phyloP scores from a whole-genome alignment of 352 stramenopile genomes.

The Blastocystis sp. region DNA sequence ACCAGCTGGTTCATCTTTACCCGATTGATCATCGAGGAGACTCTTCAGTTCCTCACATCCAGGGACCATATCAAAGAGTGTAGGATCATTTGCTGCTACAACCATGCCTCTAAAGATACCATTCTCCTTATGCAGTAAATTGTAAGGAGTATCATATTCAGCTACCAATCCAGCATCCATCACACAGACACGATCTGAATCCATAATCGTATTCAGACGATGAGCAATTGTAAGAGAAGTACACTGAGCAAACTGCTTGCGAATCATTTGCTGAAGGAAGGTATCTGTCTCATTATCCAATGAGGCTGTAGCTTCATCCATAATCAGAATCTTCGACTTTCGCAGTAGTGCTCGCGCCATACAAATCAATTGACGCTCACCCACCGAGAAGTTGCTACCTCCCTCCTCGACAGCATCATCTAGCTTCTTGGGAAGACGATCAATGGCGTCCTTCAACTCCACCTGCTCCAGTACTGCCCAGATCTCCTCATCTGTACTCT shows the following conservation, averaged over 20 bases:
- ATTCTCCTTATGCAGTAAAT: constrained; percentile 41
- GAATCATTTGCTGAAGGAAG: constrained; percentile 68
- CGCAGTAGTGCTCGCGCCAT: constrained; percentile 74
- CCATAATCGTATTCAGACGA: constrained; percentile 76
- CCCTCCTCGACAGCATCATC: neutral
- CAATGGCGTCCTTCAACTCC: constrained; percentile 29
- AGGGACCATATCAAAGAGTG: constrained; percentile 48
- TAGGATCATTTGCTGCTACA: constrained; percentile 12
- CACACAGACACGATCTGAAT: constrained; percentile 78
- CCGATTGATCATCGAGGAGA: neutral
- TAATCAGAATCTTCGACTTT: constrained; percentile 73
- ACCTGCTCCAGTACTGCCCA: constrained; percentile 63
- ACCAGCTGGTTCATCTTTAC: neutral
- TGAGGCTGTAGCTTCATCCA: constrained; percentile 76
- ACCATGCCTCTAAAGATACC: constrained; percentile 57
- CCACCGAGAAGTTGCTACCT: constrained; percentile 78
- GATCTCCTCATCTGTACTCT: constrained; percentile 65
- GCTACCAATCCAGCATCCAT: constrained; percentile 72
- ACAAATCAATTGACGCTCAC: constrained; percentile 77
- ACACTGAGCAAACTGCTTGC: constrained; percentile 69
- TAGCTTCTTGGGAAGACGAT: neutral
- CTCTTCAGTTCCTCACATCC: constrained; percentile 55
- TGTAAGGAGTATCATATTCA: constrained; percentile 72
- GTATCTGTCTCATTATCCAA: constrained; percentile 66
- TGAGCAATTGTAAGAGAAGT: constrained; percentile 81